These are phyloP conservation scores for Xylariaceae sp. DNA, from an alignment of 2,329 filamentous ascomycete species.

Conservation along the genomic window DNA sequence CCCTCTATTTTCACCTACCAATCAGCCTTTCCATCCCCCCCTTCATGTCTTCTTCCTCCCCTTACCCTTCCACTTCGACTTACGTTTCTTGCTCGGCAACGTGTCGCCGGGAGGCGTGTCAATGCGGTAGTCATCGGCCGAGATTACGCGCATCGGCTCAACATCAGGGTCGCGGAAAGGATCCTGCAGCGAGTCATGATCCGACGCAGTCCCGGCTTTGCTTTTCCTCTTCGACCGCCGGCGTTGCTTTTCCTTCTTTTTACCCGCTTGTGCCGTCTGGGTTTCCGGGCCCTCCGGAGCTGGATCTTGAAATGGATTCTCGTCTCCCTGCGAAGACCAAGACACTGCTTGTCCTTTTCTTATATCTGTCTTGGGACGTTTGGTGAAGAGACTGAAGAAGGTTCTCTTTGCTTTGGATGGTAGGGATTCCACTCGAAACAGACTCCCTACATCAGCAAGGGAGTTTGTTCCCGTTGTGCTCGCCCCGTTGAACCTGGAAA, in stretches of 20 bases:
- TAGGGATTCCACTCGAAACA: not conserved
- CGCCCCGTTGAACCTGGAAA: not conserved
- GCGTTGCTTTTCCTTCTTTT: not conserved
- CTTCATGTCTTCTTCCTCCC: too few relatives aligned
- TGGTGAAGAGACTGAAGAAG: not conserved
- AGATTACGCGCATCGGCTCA: slow-evolving; percentile 13
- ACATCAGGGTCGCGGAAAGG: slow-evolving; percentile 7
- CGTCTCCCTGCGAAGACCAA: not conserved
- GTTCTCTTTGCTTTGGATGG: slow-evolving; percentile 1
- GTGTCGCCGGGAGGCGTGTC: not conserved
- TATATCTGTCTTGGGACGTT: not conserved
- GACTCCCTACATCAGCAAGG: not conserved
- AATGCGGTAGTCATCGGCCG: slow-evolving; percentile 15
- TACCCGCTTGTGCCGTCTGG: not conserved
- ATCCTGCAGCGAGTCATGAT: not conserved
- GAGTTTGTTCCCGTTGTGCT: not conserved
- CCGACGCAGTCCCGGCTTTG: not conserved
- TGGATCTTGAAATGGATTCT: slow-evolving; percentile 10
- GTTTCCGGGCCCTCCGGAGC: not conserved
- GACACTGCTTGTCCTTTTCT: not conserved
- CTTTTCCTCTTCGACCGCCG: not conserved
- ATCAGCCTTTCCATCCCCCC: not conserved
- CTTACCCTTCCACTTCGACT: not conserved
- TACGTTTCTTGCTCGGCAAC: not conserved
- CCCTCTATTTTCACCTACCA: not conserved